Base-by-base conservation (phyloP, 305 asterid genomes). In the Solanum aculeatissimum region DNA sequence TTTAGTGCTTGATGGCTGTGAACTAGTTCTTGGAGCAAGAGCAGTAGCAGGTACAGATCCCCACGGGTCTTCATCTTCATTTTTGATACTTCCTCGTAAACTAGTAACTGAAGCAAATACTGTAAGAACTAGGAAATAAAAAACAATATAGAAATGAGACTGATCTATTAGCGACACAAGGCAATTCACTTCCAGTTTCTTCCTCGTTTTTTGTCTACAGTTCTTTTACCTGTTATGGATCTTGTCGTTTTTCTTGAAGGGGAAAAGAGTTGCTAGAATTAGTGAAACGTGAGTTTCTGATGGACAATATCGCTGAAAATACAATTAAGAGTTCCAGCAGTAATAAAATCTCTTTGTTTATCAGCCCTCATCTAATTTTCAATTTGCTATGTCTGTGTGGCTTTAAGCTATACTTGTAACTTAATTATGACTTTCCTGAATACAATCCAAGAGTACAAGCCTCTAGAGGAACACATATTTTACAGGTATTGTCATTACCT, bases 61-160 rank as follows among this genome's bases (percentile, higher is more conserved):
- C 96, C 97, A 95, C 89, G 89, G 70, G 85, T 92, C 92, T 7
- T 77, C 82, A 19, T 92, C 95, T 6, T 92, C 94, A 51, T 91
- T 91, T 85, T 82, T 91, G 60, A 88, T 91, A 85, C 89, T 93
- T 16, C 94, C 89, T 84, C 93, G 90, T 68, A 91, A 82, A 88
- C 89, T 90, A 51, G 95, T 43, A 87, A 88, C 98, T 95, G 95
- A 86, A 88, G 55, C 86, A 84, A 80, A 87, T 62, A 84, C 60
- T 51, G 18, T 6, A 51, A 77, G 65, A 77, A 29, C 18, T 29
- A 27, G 82, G 42, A 51, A 19, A 75, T 18, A 9, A 32, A 27
- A 75, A 77, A 51, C 27, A 16, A 27, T 2, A 12, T 9, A 16
- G 45, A 51, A 18, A 51, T 29, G 58, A 77, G 82, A 16, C 25